Evolutionary conservation across 2,329 filamentous ascomycete genomes (phyloP).

Genomic region (Stagonosporopsis chrysanthemi): DNA sequence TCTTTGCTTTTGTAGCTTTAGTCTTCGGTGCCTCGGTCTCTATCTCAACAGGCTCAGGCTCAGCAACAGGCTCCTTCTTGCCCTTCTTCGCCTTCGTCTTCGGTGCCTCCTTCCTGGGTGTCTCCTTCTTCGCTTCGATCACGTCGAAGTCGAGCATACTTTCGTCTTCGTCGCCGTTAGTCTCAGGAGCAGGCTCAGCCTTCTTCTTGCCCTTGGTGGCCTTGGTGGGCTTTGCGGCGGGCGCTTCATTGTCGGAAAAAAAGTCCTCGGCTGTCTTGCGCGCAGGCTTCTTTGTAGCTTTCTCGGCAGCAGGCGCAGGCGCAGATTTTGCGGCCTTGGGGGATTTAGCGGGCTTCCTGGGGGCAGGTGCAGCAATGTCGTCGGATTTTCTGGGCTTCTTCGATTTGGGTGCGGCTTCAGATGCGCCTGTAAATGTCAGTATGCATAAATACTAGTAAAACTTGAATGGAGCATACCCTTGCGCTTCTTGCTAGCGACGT

Average conservation of each 20-base stretch:
- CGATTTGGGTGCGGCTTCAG: slow-evolving; percentile 45
- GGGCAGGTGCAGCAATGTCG: slow-evolving; percentile 31
- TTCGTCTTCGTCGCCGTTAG: slow-evolving; percentile 21
- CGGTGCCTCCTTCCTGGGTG: slow-evolving; percentile 27
- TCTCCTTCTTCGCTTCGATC: slow-evolving; percentile 22
- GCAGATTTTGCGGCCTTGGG: slow-evolving; percentile 33
- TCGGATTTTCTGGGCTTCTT: slow-evolving; percentile 51
- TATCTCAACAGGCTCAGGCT: slow-evolving; percentile 23
- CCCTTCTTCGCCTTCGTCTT: slow-evolving; percentile 33
- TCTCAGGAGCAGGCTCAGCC: slow-evolving; percentile 30
- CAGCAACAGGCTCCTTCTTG: slow-evolving; percentile 29
- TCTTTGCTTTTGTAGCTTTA: slow-evolving; percentile 35
- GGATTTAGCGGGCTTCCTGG: slow-evolving; percentile 27
- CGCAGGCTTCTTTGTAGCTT: slow-evolving; percentile 33
- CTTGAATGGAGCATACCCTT: slow-evolving; percentile 53
- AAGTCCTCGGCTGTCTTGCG: slow-evolving; percentile 50
- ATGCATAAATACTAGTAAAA: background rate
- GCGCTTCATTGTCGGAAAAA: slow-evolving; percentile 39
- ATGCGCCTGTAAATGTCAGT: slow-evolving; percentile 38
- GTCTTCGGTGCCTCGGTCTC: slow-evolving; percentile 21
- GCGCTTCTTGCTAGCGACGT: slow-evolving; percentile 63
- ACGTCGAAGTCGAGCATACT: slow-evolving; percentile 22
- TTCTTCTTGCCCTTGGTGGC: slow-evolving; percentile 52
- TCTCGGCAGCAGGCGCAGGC: slow-evolving; percentile 30
- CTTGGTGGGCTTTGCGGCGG: slow-evolving; percentile 31